A percentile compares a stretch with the other conserved stretches of the same genome.
Conservation (phyloP, 768 basidiomycete genomes). For the Hypsizygus marmoreus region DNA sequence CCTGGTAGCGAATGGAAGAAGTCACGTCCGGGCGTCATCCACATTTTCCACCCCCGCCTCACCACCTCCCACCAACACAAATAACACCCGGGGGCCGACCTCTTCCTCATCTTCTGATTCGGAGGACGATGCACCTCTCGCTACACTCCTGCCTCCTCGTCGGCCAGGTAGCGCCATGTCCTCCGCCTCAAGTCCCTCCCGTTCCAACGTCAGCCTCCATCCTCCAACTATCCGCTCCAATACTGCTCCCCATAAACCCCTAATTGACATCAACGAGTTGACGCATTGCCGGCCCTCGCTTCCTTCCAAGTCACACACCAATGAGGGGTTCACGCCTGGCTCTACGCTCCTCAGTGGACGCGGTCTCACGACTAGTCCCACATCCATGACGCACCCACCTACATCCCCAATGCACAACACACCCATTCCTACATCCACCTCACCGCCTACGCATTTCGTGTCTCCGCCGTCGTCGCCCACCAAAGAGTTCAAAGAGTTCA, state of each 20-base stretch:
- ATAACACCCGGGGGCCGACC: background rate
- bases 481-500: constrained; percentile 18
- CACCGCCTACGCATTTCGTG: constrained; percentile 36
- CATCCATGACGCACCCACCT: constrained; percentile 18
- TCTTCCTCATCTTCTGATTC: constrained; percentile 28
- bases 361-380: constrained; percentile 24
- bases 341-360: constrained; percentile 25
- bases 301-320: constrained; percentile 19
- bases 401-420: constrained; percentile 1
- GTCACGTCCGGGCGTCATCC: constrained; percentile 29
- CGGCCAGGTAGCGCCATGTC: constrained; percentile 68
- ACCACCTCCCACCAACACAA: background rate
- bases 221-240: background rate
- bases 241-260: constrained; percentile 44
- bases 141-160: constrained; percentile 58
- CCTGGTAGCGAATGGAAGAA: constrained; percentile 13
- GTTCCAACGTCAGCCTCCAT: constrained; percentile 19
- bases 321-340: constrained; percentile 40
- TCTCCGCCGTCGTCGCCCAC: constrained; percentile 37
- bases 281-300: constrained; percentile 20
- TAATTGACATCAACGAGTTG: constrained; percentile 53
- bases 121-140: constrained; percentile 63
- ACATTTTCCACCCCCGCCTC: constrained; percentile 7
- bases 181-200: constrained; percentile 33
- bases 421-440: constrained; percentile 20